phyloP scores from a whole-genome alignment of 805 yeast genomes.

The Spathaspora sp. region DNA sequence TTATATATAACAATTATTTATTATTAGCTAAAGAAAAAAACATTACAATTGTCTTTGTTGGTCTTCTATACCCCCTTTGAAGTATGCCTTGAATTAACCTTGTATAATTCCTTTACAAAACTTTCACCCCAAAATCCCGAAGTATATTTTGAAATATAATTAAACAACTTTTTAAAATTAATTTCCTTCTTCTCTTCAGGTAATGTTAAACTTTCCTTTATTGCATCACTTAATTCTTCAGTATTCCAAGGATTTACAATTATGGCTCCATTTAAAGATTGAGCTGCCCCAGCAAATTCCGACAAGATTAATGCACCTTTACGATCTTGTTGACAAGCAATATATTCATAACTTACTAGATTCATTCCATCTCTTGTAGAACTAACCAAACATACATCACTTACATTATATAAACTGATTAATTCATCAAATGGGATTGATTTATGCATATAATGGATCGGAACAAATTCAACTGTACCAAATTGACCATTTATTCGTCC shows the following conservation, averaged over 20 bases:
- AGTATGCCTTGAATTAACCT: conserved; percentile 14
- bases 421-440: conserved; percentile 88
- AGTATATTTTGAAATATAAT: conserved; percentile 88
- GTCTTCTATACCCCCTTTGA: neutral
- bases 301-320: conserved; percentile 85
- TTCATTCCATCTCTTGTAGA: conserved; percentile 99
- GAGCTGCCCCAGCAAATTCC: conserved; percentile 99
- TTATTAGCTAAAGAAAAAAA: conserved; percentile 5
- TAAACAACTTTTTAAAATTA: conserved; percentile 80
- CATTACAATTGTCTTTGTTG: neutral
- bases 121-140: conserved; percentile 97
- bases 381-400: conserved; percentile 89
- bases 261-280: conserved; percentile 88
- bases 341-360: conserved; percentile 91
- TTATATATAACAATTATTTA: too few species aligned
- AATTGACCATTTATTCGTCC: conserved; percentile 95
- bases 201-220: conserved; percentile 80
- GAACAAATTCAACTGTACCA: conserved; percentile 96
- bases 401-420: conserved; percentile 76
- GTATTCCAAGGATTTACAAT: conserved; percentile 98
- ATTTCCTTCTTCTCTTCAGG: conserved; percentile 75
- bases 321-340: conserved; percentile 86
- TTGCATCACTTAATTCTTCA: conserved; percentile 84
- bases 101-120: conserved; percentile 81
- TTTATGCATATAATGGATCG: conserved; percentile 94